Evolutionary conservation across 192 early-diverging fungal genomes (phyloP), one percentile per base, ranked within the genome.

Genomic region (Phlyctochytrium bullatum): DNA sequence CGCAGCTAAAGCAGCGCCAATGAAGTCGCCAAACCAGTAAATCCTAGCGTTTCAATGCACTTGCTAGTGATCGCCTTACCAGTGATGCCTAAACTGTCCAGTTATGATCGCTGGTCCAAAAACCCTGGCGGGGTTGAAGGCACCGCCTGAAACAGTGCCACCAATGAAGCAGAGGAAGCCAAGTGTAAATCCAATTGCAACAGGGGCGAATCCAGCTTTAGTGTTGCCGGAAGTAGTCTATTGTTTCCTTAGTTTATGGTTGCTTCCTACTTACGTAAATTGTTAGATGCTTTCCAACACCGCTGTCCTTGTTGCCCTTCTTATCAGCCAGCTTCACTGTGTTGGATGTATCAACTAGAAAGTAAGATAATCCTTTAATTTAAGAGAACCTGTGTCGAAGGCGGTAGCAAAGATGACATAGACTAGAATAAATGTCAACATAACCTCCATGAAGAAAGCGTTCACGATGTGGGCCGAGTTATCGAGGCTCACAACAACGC

Each of bases 391-490:
- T 23, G 85, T 87, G 62, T 87, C 85, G 64, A 87, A 85, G 27
- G 85, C 85, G 17, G 83, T 85, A 4, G 85, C 85, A 60, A 87
- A 87, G 62, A 87, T 85, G 28, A 85, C 83, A 65, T 87, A 87
- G 32, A 85, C 85, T 31, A 87, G 66, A 30, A 87, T 81, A 64
- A 85, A 85, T 32, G 85, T 83, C 62, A 87, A 57, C 14, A 71
- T 71, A 2, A 83, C 23, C 61, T 87, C 85, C 85, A 87, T 87
- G 29, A 75, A 82, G 65, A 87, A 85, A 3, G 83, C 85, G 33
- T 80, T 66, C n/a, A 61, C 73, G 36, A 81, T 16, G 17, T 75
- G 64, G 6, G 80, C 71, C 2, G 59, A 35, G 4, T 62, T 20
- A 58, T 77, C 54, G 40, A 85, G 51, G 29, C 71, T 68, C 59